Base-by-base conservation (phyloP, 345 rosid species). In the Eucalyptus camaldulensis region DNA sequence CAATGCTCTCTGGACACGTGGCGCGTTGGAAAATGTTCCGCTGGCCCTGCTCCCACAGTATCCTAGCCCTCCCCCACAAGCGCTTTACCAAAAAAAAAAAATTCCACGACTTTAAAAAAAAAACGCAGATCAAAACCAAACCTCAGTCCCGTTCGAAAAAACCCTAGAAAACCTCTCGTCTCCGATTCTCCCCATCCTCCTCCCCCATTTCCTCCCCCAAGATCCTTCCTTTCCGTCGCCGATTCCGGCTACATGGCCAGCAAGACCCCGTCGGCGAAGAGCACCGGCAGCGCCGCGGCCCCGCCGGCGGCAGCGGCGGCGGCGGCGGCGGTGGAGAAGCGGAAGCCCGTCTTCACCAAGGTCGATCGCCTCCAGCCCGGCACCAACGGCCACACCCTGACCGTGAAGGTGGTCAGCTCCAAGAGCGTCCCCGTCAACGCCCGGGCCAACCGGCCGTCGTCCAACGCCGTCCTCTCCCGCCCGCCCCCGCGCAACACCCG, bases 331-430 rank as follows among this genome's bases (percentile, higher is more conserved):
- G 47, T 93, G 54, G 95, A 92, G 93, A 94, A 94, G 93, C 90
- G 93, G 89, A 95, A 95, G 92, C 97, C 96, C 0, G 95, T 95
- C 49, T 95, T 95, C 90, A 90, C 93, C 43, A 95, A 94, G 91
- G 95, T 95, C 67, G 96, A 95, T 91, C 92, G 94, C 87, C 93
- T 95, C 14, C 93, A 92, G 88, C 96, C 97, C 2, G 97, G 96
- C n/a, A 94, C 96, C 86, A 93, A 87, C 58, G 96, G 96, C 56
- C 97, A 95, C 90, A 95, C 93, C 50, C 91, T 95, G 60, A 93
- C 92, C 65, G 96, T 94, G 49, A 95, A 93, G 88, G 95, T 95
- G 86, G 94, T 95, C 91, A 89, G 90, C 81, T 90, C 94, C 33
- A 92, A 92, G 87, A 67, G 90, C 58, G 94, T 95, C 54, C 88